These are phyloP conservation scores for Taiozyma sp. DNA, from an alignment of 1,139 yeast species.

Conservation along the genomic window DNA sequence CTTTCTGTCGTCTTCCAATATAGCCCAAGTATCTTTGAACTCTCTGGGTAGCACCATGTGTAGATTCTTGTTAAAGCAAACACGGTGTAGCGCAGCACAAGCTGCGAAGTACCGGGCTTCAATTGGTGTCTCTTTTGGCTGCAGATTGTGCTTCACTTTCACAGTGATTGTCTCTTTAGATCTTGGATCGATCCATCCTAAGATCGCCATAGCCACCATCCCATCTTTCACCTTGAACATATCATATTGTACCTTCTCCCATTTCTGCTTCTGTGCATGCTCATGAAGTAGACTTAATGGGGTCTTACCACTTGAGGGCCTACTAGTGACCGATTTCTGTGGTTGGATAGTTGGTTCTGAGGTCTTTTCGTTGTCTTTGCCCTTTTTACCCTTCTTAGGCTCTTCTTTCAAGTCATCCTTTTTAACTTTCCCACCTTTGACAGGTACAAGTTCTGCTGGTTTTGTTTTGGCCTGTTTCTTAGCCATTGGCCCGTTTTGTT, in stretches of 20 bases:
- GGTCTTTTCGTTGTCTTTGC: neutral
- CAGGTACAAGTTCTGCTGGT: neutral
- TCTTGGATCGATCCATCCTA: constrained; percentile 78
- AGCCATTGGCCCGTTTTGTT: constrained; percentile 1
- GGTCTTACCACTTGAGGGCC: constrained; percentile 79
- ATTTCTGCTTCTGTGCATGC: constrained; percentile 81
- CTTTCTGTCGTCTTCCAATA: constrained; percentile 56
- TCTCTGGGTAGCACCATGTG: constrained; percentile 84
- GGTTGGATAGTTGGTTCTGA: neutral
- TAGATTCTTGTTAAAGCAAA: constrained; percentile 76
- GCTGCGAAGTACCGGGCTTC: constrained; percentile 93
- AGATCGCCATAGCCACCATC: constrained; percentile 51
- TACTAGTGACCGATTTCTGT: constrained; percentile 39
- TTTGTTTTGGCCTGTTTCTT: constrained; percentile 4
- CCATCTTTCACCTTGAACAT: constrained; percentile 56
- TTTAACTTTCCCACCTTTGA: neutral
- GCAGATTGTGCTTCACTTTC: constrained; percentile 38
- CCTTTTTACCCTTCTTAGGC: neutral
- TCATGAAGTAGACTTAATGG: constrained; percentile 87
- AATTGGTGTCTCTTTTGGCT: constrained; percentile 55
- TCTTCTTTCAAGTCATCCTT: neutral
- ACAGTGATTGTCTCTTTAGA: constrained; percentile 62
- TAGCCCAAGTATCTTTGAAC: constrained; percentile 76
- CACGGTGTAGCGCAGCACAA: constrained; percentile 76
- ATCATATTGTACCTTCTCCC: constrained; percentile 83